These are phyloP conservation scores for Lumnitzera racemosa DNA, from an alignment of 345 rosid species.

Conservation along the genomic window DNA sequence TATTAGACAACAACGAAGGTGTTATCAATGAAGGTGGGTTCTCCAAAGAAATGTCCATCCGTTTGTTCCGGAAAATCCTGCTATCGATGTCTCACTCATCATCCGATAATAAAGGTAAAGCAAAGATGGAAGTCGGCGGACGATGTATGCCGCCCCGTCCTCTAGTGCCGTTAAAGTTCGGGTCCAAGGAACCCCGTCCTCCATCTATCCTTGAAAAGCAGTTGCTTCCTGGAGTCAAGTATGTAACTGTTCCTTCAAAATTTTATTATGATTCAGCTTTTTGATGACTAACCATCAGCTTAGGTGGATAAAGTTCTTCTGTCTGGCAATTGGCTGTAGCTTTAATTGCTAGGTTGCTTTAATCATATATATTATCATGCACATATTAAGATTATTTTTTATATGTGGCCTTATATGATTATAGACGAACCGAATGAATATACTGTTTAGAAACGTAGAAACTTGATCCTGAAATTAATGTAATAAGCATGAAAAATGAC, in stretches of 20 bases:
- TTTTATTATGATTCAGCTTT: not conserved
- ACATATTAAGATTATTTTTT: too few species aligned
- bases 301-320: not conserved
- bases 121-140: constrained; percentile 6
- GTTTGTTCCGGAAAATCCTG: constrained; percentile 14
- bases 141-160: not conserved
- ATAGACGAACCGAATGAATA: too few species aligned
- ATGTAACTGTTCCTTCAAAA: not conserved
- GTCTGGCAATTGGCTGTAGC: not conserved
- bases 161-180: not conserved
- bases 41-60: constrained; percentile 5
- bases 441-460: too few species aligned
- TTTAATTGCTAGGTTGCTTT: too few species aligned
- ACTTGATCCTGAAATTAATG: too few species aligned
- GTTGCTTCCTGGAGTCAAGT: constrained; percentile 19
- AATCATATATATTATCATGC: too few species aligned
- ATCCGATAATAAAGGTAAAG: constrained; percentile 3
- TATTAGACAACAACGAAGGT: not conserved
- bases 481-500: too few species aligned
- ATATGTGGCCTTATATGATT: too few species aligned
- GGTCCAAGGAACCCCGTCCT: constrained; percentile 3
- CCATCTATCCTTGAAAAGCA: constrained; percentile 17
- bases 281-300: not conserved
- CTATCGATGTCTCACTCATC: constrained; percentile 1
- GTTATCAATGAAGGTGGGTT: not conserved